Conservation (phyloP, 2,329 filamentous ascomycete genomes). For the Chaetothyriales sp. region DNA sequence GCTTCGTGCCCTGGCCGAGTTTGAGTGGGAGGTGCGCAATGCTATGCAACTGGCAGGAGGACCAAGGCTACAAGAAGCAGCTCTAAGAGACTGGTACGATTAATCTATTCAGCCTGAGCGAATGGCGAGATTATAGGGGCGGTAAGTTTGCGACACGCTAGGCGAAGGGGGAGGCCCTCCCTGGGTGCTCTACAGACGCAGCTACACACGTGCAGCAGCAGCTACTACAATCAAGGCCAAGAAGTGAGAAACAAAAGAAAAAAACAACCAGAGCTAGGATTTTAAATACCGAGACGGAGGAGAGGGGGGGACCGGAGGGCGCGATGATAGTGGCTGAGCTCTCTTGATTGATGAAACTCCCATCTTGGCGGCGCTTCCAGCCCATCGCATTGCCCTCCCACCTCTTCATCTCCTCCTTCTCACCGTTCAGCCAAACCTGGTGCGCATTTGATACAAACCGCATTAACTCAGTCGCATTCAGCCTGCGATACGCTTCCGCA, state of each 20-base stretch:
- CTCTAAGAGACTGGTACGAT: conserved; percentile 17
- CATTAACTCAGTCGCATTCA: conserved; percentile 11
- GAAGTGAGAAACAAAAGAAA: neutral
- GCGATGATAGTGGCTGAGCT: conserved; percentile 2
- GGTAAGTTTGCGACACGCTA: neutral
- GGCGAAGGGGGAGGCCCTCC: neutral
- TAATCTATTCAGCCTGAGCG: too few relatives aligned
- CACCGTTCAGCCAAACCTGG: conserved; percentile 8
- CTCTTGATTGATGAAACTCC: conserved; percentile 3
- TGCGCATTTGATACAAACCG: conserved; percentile 2
- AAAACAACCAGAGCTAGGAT: neutral
- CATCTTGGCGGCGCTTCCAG: conserved; percentile 7
- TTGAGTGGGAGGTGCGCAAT: conserved; percentile 75
- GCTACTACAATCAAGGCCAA: neutral
- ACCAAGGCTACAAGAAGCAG: conserved; percentile 10
- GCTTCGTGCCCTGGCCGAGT: conserved; percentile 69
- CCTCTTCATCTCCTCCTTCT: conserved; percentile 4
- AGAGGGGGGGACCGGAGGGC: neutral
- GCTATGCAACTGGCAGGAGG: conserved; percentile 13
- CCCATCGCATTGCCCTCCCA: conserved; percentile 7
- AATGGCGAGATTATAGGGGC: too few relatives aligned
- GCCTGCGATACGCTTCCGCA: conserved; percentile 4
- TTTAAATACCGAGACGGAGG: neutral
- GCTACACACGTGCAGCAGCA: too few relatives aligned
- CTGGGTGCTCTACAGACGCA: neutral